A percentile compares a stretch with the other conserved stretches of the same genome.
Conservation (phyloP, 23 red algal genomes). For the Gracilariopsis chorda region DNA sequence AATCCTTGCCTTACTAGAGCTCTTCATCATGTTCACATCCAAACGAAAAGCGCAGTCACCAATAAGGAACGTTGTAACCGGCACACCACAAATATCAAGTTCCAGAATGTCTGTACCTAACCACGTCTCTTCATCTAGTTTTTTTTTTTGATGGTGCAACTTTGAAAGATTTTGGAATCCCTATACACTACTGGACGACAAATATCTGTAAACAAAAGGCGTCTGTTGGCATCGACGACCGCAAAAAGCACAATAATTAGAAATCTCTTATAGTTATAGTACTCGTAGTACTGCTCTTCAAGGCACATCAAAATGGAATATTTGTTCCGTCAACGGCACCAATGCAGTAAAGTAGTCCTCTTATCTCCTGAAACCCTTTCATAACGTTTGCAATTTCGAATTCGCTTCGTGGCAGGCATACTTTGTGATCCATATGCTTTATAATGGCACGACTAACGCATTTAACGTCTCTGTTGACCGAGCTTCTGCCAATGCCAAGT, state of each 20-base stretch:
- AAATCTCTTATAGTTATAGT: not conserved
- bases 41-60: conserved; percentile 23
- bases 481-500: not conserved
- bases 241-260: not conserved
- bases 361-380: not conserved
- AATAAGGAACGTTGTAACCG: not conserved
- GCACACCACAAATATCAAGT: not conserved
- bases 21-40: conserved; percentile 10
- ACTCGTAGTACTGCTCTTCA: conserved; percentile 2
- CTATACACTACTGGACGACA: not conserved
- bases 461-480: not conserved
- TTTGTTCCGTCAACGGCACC: no score
- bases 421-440: not conserved
- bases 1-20: not conserved
- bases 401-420: not conserved
- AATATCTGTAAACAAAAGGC: not conserved
- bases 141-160: not conserved
- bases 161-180: not conserved
- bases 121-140: not conserved
- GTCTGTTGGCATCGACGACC: not conserved
- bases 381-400: not conserved
- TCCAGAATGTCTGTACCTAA: not conserved
- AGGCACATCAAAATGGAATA: no score
- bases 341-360: not conserved
- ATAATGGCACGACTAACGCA: not conserved